Evolutionary conservation across 257 asterid genomes (phyloP), one percentile per base, ranked within the genome.

Genomic region (Mentha longifolia): DNA sequence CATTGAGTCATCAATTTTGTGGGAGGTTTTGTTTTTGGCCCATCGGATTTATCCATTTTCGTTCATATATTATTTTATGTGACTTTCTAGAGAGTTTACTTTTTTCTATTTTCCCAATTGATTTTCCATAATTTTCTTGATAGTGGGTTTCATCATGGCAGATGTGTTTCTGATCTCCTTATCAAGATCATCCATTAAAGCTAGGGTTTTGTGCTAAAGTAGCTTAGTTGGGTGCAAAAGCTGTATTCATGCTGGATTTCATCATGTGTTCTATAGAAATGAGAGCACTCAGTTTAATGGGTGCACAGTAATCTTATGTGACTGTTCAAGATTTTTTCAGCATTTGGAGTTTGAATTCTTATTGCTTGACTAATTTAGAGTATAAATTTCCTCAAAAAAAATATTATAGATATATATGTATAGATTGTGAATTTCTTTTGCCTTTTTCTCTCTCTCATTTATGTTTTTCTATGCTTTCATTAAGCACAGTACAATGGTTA

Each of bases 201-300:
- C 73, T 82, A 82, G 81, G 84, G 84, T 82, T 35, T 82, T 69
- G 58, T 66, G 61, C n/a, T 28, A 45, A 74, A 71, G 54, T 16
- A 42, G 54, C 30, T 65, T 50, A 7, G 47, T 43, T 37, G 54
- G 61, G 37, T 35, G 3, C 11, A 68, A 4, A 60, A 70, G n/a
- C 41, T 63, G 76, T 42, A 55, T 74, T 50, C 61, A 49, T 5
- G 30, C 42, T 43, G 64, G 47, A 65, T 78, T 68, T 63, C 72
- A 60, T 71, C 17, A n/a, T 51, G 47, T 72, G 47, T 72, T 59
- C 60, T 55, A 64, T 71, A 58, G 17, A 51, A 66, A 70, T 74
- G 33, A 65, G 80, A 71, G 73, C 16, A 20, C 5, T 49, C 66
- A 16, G 19, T 52, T 74, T 74, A 42, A 11, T 60, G 50, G 52